These are phyloP conservation scores for Aspergillus phoenicis DNA, from an alignment of 2,329 filamentous ascomycete species.

Conservation along the genomic window DNA sequence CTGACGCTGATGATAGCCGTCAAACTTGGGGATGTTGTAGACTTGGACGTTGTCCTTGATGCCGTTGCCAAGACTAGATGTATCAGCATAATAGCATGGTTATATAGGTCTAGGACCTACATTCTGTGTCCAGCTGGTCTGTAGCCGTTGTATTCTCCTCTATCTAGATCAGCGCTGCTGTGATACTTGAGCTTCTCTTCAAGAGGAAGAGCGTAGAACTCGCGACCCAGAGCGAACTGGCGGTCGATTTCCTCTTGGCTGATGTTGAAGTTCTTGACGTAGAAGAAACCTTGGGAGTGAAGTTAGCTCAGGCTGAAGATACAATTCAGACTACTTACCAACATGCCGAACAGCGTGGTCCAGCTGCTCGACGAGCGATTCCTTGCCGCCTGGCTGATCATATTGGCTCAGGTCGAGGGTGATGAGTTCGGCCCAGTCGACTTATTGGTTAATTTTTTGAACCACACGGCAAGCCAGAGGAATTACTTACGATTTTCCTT, in stretches of 20 bases:
- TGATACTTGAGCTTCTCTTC: constrained; percentile 64
- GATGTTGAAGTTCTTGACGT: constrained; percentile 65
- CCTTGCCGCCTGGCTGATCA: constrained; percentile 57
- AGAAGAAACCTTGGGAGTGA: constrained; percentile 57
- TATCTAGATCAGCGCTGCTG: constrained; percentile 47
- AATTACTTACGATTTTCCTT: constrained; percentile 40
- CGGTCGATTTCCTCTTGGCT: constrained; percentile 61
- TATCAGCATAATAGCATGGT: constrained; percentile 1
- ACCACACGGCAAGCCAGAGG: not conserved
- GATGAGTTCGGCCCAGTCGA: constrained; percentile 58
- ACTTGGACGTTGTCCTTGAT: constrained; percentile 60
- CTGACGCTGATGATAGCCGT: constrained; percentile 47
- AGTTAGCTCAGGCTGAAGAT: not conserved
- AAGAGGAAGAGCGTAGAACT: constrained; percentile 59
- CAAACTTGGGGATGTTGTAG: constrained; percentile 64
- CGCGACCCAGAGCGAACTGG: constrained; percentile 63
- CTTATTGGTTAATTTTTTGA: constrained; percentile 20
- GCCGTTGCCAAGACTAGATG: constrained; percentile 38
- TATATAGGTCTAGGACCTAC: constrained; percentile 22
- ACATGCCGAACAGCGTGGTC: constrained; percentile 56
- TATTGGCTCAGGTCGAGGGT: constrained; percentile 61
- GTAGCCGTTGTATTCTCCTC: constrained; percentile 62
- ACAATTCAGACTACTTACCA: constrained; percentile 23
- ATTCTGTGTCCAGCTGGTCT: constrained; percentile 50
- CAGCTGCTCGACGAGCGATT: constrained; percentile 57